Conservation (phyloP, 345 rosid species). For the Salix exigua region DNA sequence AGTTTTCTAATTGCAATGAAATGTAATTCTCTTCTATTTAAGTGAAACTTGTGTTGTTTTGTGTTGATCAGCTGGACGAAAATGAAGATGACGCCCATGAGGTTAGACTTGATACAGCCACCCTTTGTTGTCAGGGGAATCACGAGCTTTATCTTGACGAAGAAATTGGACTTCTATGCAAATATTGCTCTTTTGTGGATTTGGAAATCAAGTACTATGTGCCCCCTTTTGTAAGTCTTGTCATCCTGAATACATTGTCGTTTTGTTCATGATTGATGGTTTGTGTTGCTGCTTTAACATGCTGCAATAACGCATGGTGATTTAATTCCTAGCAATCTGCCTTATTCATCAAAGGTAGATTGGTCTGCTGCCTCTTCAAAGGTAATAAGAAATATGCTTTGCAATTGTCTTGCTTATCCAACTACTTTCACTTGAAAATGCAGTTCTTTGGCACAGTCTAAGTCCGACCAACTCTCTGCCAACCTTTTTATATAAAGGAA, state of each 20-base stretch:
- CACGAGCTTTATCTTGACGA: constrained; percentile 49
- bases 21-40: background rate
- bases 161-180: constrained; percentile 48
- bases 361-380: too few species aligned
- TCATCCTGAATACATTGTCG: background rate
- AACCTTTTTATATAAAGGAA: too few species aligned
- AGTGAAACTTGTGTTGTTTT: background rate
- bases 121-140: constrained; percentile 34
- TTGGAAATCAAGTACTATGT: constrained; percentile 37
- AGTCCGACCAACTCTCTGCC: too few species aligned
- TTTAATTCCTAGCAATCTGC: background rate
- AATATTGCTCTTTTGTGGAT: constrained; percentile 34
- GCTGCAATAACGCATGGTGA: background rate
- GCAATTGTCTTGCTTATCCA: too few species aligned
- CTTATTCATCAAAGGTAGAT: too few species aligned
- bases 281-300: background rate
- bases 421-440: too few species aligned
- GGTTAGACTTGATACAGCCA: background rate
- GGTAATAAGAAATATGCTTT: too few species aligned
- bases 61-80: constrained; percentile 16
- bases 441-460: too few species aligned
- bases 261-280: background rate
- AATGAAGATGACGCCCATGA: constrained; percentile 7
- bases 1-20: background rate
- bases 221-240: constrained; percentile 47